These are phyloP conservation scores for Pyrenula massariospora DNA, from an alignment of 495 filamentous ascomycete genomes.

Conservation along the genomic window DNA sequence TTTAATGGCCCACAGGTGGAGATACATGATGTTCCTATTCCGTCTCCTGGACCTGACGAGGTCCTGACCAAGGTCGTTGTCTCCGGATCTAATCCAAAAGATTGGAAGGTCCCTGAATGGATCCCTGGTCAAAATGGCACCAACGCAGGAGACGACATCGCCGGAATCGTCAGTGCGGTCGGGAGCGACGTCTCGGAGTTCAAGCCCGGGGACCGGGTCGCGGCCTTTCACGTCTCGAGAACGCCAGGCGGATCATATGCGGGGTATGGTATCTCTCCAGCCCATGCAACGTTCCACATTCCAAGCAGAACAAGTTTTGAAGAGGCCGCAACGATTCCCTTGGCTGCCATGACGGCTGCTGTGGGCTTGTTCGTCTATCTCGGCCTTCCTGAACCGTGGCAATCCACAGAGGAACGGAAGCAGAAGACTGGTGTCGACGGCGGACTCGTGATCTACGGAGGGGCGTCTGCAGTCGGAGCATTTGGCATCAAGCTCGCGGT, in stretches of 20 bases:
- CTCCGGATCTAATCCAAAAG: conserved; percentile 66
- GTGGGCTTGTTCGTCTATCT: conserved; percentile 49
- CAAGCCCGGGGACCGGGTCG: conserved; percentile 56
- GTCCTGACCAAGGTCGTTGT: conserved; percentile 61
- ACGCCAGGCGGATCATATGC: conserved; percentile 49
- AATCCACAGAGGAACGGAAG: conserved; percentile 22
- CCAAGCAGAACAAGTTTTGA: conserved; percentile 54
- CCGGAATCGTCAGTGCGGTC: conserved; percentile 52
- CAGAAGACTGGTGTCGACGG: conserved; percentile 17
- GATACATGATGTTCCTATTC: conserved; percentile 53
- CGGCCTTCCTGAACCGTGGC: conserved; percentile 54
- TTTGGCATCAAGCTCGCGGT: conserved; percentile 57
- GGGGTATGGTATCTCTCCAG: conserved; percentile 57
- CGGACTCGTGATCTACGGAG: conserved; percentile 53
- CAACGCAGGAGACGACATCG: conserved; percentile 65
- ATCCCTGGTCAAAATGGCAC: conserved; percentile 4
- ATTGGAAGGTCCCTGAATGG: conserved; percentile 49
- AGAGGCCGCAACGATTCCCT: conserved; percentile 59
- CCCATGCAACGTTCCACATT: conserved; percentile 58
- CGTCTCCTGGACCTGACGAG: conserved; percentile 45
- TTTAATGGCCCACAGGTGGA: conserved; percentile 37
- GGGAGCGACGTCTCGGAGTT: conserved; percentile 51
- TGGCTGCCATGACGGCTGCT: conserved; percentile 65
- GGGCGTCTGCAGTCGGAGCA: conserved; percentile 51
- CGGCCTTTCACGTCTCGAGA: conserved; percentile 53